These are phyloP conservation scores for Podospora comata DNA, from an alignment of 495 filamentous ascomycete species.

Conservation along the genomic window DNA sequence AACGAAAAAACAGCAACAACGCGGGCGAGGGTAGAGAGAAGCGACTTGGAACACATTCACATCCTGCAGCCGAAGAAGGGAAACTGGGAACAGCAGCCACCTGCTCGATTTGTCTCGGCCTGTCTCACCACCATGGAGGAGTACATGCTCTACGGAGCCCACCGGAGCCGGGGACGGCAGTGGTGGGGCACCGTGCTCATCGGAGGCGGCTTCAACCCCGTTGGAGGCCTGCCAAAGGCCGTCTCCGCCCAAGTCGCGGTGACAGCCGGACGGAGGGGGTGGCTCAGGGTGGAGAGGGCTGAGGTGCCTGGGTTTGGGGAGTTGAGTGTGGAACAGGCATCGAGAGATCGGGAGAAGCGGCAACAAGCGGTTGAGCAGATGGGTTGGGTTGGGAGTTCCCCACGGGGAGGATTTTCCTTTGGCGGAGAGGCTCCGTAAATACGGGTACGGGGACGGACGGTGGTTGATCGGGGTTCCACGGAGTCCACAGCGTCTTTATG, in stretches of 20 bases:
- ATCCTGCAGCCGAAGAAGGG: constrained; percentile 33
- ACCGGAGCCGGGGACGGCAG: constrained; percentile 44
- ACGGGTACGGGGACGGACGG: constrained; percentile 5
- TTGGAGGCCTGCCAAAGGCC: neutral
- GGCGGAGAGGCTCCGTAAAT: constrained; percentile 4
- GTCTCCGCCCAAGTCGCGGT: constrained; percentile 30
- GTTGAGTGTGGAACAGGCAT: constrained; percentile 23
- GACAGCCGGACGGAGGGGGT: constrained; percentile 47
- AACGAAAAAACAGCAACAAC: neutral
- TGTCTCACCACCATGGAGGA: constrained; percentile 36
- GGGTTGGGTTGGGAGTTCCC: constrained; percentile 29
- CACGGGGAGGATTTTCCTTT: constrained; percentile 30
- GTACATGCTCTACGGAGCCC: constrained; percentile 49
- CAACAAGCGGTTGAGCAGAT: constrained; percentile 24
- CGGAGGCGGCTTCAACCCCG: constrained; percentile 29
- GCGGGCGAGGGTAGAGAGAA: neutral
- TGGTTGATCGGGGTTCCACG: constrained; percentile 4
- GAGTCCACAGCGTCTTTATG: neutral
- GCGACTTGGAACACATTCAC: constrained; percentile 42
- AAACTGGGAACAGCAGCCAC: constrained; percentile 9
- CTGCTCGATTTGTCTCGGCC: constrained; percentile 21
- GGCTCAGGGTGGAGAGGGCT: constrained; percentile 46
- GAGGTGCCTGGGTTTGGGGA: constrained; percentile 28
- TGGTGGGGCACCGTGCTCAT: constrained; percentile 52
- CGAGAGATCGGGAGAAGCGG: constrained; percentile 21